These are phyloP conservation scores for Hansenula lynferdii DNA, from an alignment of 1,139 yeast genomes.

Conservation along the genomic window DNA sequence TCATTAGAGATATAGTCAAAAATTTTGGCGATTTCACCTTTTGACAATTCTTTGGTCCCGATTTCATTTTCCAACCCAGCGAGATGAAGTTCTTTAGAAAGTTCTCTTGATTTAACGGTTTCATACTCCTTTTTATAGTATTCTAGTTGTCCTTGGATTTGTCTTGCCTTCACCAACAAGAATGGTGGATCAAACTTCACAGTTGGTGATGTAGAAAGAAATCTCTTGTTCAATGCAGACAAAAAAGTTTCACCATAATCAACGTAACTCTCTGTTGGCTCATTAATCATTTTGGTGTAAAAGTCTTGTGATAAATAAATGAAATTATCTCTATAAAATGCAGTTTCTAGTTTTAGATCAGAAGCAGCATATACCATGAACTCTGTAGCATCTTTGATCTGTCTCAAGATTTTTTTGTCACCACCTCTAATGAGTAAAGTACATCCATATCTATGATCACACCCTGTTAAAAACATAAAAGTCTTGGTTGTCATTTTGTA, in stretches of 20 bases:
- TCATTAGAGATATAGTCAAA: conserved; percentile 30
- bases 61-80: conserved; percentile 15
- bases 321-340: conserved; percentile 73
- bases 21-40: conserved; percentile 20
- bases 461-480: conserved; percentile 73
- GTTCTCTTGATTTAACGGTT: conserved; percentile 19
- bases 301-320: conserved; percentile 40
- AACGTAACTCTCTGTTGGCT: conserved; percentile 5
- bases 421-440: conserved; percentile 83
- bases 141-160: conserved; percentile 43
- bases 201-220: conserved; percentile 71
- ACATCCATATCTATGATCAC: conserved; percentile 70
- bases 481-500: conserved; percentile 58
- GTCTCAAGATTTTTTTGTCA: conserved; percentile 50
- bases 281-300: conserved; percentile 21
- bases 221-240: conserved; percentile 42
- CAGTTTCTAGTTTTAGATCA: conserved; percentile 76
- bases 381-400: conserved; percentile 74
- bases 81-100: conserved; percentile 4
- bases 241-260: conserved; percentile 45
- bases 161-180: conserved; percentile 50
- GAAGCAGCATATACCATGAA: conserved; percentile 74
- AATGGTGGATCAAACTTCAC: conserved; percentile 66
- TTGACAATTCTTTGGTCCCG: conserved; percentile 2
- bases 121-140: conserved; percentile 27